Conservation (phyloP, 2,329 filamentous ascomycete genomes). For the Pezicula radicicola region DNA sequence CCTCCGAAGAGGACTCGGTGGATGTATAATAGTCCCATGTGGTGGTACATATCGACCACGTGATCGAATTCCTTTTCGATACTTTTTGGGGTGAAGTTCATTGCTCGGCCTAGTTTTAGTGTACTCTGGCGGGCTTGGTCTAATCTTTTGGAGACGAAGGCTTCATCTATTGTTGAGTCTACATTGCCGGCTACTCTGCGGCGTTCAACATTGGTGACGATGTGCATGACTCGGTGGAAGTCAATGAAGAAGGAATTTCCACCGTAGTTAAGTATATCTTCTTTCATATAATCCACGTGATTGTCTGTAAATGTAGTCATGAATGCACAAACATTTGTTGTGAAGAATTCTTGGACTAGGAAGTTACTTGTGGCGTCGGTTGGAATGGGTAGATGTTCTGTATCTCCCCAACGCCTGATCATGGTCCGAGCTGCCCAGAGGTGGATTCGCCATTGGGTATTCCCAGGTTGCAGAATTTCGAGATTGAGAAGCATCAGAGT, state of each 20-base stretch:
- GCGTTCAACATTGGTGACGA: slow-evolving; percentile 2
- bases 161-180: not conserved
- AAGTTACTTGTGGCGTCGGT: not conserved
- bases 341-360: slow-evolving; percentile 3
- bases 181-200: not conserved
- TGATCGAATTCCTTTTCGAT: slow-evolving; percentile 1
- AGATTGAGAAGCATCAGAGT: slow-evolving; percentile 3
- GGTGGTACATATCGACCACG: slow-evolving; percentile 3
- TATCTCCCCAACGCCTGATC: slow-evolving; percentile 3
- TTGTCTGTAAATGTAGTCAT: slow-evolving; percentile 3
- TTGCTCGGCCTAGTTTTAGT: not conserved
- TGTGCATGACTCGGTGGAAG: not conserved
- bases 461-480: slow-evolving; percentile 2
- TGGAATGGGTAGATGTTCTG: not conserved
- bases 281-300: not conserved
- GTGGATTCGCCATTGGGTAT: slow-evolving; percentile 4
- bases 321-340: slow-evolving; percentile 2
- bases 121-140: not conserved
- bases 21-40: slow-evolving; percentile 2
- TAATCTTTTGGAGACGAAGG: not conserved
- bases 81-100: not conserved
- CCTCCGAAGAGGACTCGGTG: not conserved
- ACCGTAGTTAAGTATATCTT: not conserved
- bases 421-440: slow-evolving; percentile 4
- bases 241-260: slow-evolving; percentile 1